A percentile compares a stretch with the other conserved stretches of the same genome.
Evolutionary conservation across 495 filamentous ascomycete genomes (phyloP).

Genomic region (Lasiosphaeriaceae sp.): DNA sequence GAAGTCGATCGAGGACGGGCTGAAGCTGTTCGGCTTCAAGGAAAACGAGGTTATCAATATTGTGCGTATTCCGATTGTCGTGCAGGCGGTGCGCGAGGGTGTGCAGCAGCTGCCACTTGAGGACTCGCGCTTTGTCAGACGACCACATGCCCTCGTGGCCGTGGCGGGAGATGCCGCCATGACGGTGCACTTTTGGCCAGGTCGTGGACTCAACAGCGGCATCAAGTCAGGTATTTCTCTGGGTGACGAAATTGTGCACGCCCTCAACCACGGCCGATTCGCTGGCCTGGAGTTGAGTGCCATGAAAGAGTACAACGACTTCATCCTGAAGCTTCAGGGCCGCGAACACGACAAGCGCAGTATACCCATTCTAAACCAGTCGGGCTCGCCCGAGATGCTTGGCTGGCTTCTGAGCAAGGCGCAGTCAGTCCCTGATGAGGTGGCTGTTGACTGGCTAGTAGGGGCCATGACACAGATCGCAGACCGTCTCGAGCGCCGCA

Average conservation of each 20-base stretch:
- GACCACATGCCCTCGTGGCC: constrained; percentile 30
- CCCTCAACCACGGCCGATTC: constrained; percentile 25
- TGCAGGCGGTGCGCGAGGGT: constrained; percentile 36
- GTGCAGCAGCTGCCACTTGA: constrained; percentile 28
- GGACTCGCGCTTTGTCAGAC: constrained; percentile 24
- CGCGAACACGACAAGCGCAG: constrained; percentile 36
- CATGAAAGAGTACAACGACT: constrained; percentile 36
- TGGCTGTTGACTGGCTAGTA: constrained; percentile 33
- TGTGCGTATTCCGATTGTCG: constrained; percentile 37
- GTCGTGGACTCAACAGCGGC: constrained; percentile 31
- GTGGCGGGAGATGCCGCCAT: constrained; percentile 32
- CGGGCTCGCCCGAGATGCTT: constrained; percentile 30
- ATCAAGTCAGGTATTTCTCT: constrained; percentile 32
- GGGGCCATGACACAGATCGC: constrained; percentile 34
- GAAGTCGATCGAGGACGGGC: constrained; percentile 35
- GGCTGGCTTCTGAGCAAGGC: constrained; percentile 30
- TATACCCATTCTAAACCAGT: constrained; percentile 37
- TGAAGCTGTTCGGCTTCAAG: constrained; percentile 39
- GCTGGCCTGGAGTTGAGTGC: constrained; percentile 25
- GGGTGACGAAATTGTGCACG: constrained; percentile 33
- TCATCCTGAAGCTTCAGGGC: constrained; percentile 33
- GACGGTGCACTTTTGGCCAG: constrained; percentile 36
- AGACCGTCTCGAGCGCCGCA: constrained; percentile 25
- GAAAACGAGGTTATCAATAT: constrained; percentile 39
- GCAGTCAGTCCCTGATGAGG: constrained; percentile 24